These are phyloP conservation scores for Pyrus hybrid DNA, from an alignment of 331 rosid species.

Conservation along the genomic window DNA sequence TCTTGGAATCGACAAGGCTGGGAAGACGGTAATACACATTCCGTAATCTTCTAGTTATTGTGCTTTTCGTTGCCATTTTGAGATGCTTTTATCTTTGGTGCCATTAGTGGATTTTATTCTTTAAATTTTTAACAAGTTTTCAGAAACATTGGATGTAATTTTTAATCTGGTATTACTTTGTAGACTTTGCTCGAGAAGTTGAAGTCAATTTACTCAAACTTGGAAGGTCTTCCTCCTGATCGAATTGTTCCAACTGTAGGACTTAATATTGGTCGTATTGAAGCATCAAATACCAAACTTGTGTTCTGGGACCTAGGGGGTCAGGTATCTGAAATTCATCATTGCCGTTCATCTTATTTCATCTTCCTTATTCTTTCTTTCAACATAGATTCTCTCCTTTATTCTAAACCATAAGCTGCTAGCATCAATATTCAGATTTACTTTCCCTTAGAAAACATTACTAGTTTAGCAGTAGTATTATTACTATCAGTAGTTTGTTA, in stretches of 20 bases:
- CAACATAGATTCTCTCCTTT: neutral
- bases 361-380: neutral
- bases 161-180: neutral
- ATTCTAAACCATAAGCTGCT: neutral
- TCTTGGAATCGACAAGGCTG: constrained; percentile 96
- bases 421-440: neutral
- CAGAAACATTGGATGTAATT: neutral
- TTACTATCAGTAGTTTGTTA: neutral
- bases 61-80: constrained; percentile 9
- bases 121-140: neutral
- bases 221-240: constrained; percentile 92
- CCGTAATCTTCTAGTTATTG: neutral
- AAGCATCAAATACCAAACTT: constrained; percentile 72
- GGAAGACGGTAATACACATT: constrained; percentile 71
- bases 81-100: neutral
- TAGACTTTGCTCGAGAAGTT: constrained; percentile 95
- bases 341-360: neutral
- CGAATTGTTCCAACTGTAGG: constrained; percentile 98
- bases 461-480: neutral
- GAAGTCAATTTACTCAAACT: constrained; percentile 68
- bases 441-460: neutral
- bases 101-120: neutral
- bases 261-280: constrained; percentile 89
- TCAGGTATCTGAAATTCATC: constrained; percentile 57
- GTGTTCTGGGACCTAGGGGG: constrained; percentile 99